Base-by-base conservation (phyloP, 2,329 filamentous ascomycete species). In the Chaetomiaceae sp. region DNA sequence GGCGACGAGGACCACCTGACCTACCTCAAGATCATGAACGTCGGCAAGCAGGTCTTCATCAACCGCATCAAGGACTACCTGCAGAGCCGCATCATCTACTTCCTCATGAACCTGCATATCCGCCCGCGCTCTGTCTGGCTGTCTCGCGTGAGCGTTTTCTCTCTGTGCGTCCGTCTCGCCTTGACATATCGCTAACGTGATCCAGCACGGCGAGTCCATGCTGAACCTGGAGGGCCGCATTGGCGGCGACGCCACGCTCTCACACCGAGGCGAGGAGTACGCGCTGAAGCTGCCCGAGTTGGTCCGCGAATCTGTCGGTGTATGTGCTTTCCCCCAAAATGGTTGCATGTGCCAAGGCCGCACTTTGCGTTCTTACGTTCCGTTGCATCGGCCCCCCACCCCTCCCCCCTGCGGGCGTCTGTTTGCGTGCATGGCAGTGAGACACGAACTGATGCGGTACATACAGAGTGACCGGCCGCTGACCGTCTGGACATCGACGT, bases 21-120 rank as follows among this genome's bases (percentile, higher is more conserved):
- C 30, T 98, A 96, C 63, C 84, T 97, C 63, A 97, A 98, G 70
- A 85, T 98, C 62, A 94, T 97, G 75, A 84, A 98, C 61, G 88
- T 97, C 11, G 90, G 93, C 49, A 88, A 88, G 57, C 88, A 95
- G 62, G 90, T 97, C 62, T 93, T 97, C 61, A 97, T 98, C 77
- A 98, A 97, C 70, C 84, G 86, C 62, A 95, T 98, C 61, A 84
- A 89, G 63, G 93, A 98, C 67, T 98, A 98, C 62, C 75, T 98
- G 22, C 93, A 96, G 65, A 95, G 88, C 65, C 84, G 93, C 48
- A 84, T 98, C 36, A 91, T 98, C 37, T 98, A 98, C 68, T 98
- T 96, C 65, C 80, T 97, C 48, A 96, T 97, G 83, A 98, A 97
- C 64, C 75, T 98, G 32, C 93, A 98, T 69, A 98, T 98, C 65